phyloP scores from a whole-genome alignment of 345 rosid species.

The Chamaenerion angustifolium region DNA sequence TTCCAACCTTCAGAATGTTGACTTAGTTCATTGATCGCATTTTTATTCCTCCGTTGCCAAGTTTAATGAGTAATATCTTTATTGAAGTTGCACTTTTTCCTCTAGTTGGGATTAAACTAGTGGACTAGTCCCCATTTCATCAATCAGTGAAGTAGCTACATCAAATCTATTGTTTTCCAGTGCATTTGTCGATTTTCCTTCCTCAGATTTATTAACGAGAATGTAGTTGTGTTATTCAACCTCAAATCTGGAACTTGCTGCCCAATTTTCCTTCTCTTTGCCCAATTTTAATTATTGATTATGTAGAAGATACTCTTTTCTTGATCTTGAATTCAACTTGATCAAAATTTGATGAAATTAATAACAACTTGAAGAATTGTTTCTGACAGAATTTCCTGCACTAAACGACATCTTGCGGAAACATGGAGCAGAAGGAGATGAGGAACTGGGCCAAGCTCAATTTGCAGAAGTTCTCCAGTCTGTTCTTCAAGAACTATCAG shows the following conservation, averaged over 20 bases:
- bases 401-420: conserved; percentile 62
- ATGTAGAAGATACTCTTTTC: neutral
- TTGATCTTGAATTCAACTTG: neutral
- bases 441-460: conserved; percentile 75
- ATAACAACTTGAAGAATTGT: neutral
- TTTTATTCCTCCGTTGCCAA: neutral
- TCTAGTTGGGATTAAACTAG: too few species aligned
- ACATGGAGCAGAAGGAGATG: conserved; percentile 59
- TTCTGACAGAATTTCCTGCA: conserved; percentile 39
- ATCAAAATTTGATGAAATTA: conserved; percentile 1
- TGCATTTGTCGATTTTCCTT: too few species aligned
- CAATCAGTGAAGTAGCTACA: too few species aligned
- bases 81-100: too few species aligned
- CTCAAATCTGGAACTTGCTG: too few species aligned
- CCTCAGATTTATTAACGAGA: too few species aligned
- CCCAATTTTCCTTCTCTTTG: too few species aligned
- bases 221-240: too few species aligned
- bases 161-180: too few species aligned
- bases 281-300: too few species aligned
- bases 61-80: too few species aligned
- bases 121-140: too few species aligned
- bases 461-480: conserved; percentile 70
- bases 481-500: conserved; percentile 60
- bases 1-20: neutral
- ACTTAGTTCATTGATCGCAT: neutral